phyloP scores from a whole-genome alignment of 176 grass and related monocot genomes.

The Carex parvula region DNA sequence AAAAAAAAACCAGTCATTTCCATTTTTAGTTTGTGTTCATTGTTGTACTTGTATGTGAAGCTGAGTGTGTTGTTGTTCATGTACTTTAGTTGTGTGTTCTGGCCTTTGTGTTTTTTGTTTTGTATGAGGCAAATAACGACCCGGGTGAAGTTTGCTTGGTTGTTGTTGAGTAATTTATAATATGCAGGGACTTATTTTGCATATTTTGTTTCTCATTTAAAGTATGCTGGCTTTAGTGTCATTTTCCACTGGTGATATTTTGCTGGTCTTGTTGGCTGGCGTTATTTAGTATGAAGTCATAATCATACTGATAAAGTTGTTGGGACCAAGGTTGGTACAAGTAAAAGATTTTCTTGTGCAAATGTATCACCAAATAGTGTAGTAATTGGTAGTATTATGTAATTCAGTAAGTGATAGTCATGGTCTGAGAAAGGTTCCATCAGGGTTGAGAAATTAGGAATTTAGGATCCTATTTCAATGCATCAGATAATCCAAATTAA shows the following conservation, averaged over 20 bases:
- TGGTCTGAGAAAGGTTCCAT: neutral
- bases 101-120: neutral
- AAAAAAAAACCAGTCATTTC: neutral
- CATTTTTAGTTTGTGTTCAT: constrained; percentile 6
- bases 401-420: neutral
- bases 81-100: neutral
- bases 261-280: neutral
- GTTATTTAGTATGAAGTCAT: neutral
- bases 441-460: neutral
- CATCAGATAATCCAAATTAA: neutral
- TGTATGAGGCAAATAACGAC: neutral
- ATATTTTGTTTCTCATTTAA: neutral
- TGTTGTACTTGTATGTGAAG: neutral
- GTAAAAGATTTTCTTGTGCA: neutral
- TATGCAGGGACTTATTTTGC: neutral
- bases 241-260: neutral
- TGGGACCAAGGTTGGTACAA: neutral
- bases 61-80: constrained; percentile 24
- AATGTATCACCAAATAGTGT: neutral
- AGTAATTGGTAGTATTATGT: neutral
- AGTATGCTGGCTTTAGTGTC: neutral
- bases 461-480: neutral
- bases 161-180: constrained; percentile 1
- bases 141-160: neutral
- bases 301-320: neutral